Base-by-base conservation (phyloP, 2,329 filamentous ascomycete genomes). In the Coniochaeta ligniaria region DNA sequence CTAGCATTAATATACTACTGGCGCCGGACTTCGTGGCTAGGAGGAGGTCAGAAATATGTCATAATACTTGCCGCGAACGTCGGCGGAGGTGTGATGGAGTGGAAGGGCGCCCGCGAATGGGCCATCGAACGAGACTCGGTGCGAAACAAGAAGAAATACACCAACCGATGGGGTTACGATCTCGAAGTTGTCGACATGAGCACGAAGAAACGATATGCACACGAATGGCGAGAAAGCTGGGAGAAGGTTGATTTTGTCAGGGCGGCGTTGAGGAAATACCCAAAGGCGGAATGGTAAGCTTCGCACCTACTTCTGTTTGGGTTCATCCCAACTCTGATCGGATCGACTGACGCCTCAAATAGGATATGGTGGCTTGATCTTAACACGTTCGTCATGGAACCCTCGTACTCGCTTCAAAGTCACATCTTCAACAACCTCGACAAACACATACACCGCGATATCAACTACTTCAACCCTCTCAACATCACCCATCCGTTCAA, bases 321-420 rank as follows among this genome's bases (percentile, higher is more conserved):
- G 38, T 41, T 41, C 38, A 20, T 41, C 43, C 43, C n/a, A 47
- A 24, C n/a, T 3, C 2, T 47, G 43, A 24, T 47, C 31, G n/a
- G 54, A 14, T 28, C 24, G 20, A 22, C 67, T 72, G 63, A 71
- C 66, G 56, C 22, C 60, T 63, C 47, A n/a, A 71, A 11, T 17
- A 96, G 93, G 93, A 95, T 99, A 70, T 99, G 95, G 95, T 99
- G 95, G 94, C 82, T 99, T 61, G 95, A 99, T 74, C 84, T 98
- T 43, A 96, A 96, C 77, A 99, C 95, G 3, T 96, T 94, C 76
- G 88, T 99, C 73, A 99, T 99, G 95, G 95, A 99, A 72, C 92
- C 92, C 3, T 88, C 86, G 22, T 91, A 92, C 74, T 96, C 94
- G 11, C 82, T 99, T 22, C 93, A 98, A 72, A 81, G 83, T 50